These are phyloP conservation scores for Stentor coeruleus DNA, from an alignment of 73 alveolate genomes.

Conservation along the genomic window DNA sequence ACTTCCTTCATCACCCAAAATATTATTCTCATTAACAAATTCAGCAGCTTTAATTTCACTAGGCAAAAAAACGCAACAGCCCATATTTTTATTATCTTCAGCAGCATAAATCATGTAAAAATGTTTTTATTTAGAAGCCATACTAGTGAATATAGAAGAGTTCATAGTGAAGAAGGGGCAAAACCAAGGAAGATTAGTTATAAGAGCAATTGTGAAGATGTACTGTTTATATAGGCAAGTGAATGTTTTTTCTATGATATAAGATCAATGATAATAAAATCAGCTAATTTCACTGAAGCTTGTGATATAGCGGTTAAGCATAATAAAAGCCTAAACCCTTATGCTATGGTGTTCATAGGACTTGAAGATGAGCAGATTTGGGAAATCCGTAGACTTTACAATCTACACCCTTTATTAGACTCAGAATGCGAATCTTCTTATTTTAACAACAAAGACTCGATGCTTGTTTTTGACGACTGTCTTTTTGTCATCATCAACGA, in stretches of 20 bases:
- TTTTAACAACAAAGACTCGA: conserved; percentile 6
- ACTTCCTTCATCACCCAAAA: neutral
- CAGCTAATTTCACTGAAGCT: too few species aligned
- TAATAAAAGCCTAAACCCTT: too few species aligned
- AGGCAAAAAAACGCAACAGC: neutral
- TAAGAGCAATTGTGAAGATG: too few species aligned
- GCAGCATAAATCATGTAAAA: too few species aligned
- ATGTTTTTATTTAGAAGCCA: neutral
- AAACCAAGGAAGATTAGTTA: too few species aligned
- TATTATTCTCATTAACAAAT: neutral
- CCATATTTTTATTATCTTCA: neutral
- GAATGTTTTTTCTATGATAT: too few species aligned
- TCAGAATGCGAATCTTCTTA: neutral
- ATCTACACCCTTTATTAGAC: neutral
- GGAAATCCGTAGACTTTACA: neutral
- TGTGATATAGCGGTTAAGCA: too few species aligned
- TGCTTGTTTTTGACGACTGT: neutral
- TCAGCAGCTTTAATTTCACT: neutral
- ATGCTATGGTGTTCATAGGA: neutral
- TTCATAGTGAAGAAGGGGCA: neutral
- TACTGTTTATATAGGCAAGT: too few species aligned
- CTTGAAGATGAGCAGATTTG: neutral
- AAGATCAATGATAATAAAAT: too few species aligned
- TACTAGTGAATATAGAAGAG: neutral
- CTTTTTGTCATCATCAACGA: conserved; percentile 20